Percentiles rank a stretch among this genome's conserved stretches.
Conservation (phyloP, 2,329 filamentous ascomycete species). For the Plectosphaerella sp. region DNA sequence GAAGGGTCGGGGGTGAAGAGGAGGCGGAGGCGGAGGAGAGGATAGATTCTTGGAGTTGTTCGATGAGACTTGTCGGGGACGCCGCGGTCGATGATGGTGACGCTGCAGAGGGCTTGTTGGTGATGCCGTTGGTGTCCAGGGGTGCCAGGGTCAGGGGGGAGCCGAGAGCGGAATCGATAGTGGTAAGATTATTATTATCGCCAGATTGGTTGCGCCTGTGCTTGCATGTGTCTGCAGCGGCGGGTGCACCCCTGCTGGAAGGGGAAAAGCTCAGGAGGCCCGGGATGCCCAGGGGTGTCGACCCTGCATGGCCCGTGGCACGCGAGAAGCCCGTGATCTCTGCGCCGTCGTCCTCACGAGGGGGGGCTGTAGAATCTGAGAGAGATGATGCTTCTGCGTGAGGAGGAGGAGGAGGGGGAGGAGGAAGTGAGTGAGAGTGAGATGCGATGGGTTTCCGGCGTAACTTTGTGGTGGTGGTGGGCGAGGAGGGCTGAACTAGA, state of each 20-base stretch:
- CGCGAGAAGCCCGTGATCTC: conserved; percentile 4
- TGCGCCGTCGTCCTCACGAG: conserved; percentile 1
- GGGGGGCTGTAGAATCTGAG: background rate
- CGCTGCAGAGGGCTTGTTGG: background rate
- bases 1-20: conserved; percentile 6
- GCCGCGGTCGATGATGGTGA: conserved; percentile 3
- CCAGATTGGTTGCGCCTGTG: conserved; percentile 3
- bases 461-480: too few relatives aligned
- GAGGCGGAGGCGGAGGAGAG: conserved; percentile 1
- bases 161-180: background rate
- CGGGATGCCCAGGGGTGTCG: conserved; percentile 11
- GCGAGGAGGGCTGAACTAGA: too few relatives aligned
- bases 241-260: background rate
- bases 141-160: background rate
- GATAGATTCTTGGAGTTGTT: conserved; percentile 14
- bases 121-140: background rate
- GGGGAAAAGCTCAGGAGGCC: background rate
- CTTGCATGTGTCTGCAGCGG: background rate
- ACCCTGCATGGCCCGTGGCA: conserved; percentile 9
- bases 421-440: background rate
- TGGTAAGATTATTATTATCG: conserved; percentile 1
- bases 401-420: background rate
- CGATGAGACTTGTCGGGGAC: conserved; percentile 12
- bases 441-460: background rate
- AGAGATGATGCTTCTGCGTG: background rate